Percentiles rank a stretch among this genome's conserved stretches.
Evolutionary conservation across 2,329 filamentous ascomycete species (phyloP).

Genomic region (Monosporascus ibericus): DNA sequence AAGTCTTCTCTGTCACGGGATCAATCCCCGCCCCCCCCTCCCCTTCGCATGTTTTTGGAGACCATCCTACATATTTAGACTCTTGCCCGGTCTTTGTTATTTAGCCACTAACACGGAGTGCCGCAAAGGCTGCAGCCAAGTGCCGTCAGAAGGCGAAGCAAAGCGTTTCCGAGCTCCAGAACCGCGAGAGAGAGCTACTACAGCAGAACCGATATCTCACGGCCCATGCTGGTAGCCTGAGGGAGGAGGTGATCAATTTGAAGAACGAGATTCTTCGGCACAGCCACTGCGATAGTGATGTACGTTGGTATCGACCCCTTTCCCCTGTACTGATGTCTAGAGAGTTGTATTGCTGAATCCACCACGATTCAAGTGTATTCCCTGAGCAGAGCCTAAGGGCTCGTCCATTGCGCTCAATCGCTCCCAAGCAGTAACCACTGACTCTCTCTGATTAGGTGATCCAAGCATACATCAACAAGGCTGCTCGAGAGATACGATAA

Average conservation of each 20-base stretch:
- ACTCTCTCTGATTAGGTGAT: background rate
- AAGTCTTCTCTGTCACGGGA: background rate
- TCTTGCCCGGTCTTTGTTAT: too few relatives aligned
- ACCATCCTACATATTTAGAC: too few relatives aligned
- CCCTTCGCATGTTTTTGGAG: too few relatives aligned
- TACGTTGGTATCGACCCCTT: slow-evolving; percentile 1
- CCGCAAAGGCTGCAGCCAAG: slow-evolving; percentile 5
- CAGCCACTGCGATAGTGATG: slow-evolving; percentile 20
- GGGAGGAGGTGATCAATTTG: slow-evolving; percentile 17
- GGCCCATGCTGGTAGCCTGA: slow-evolving; percentile 12
- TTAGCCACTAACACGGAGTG: background rate
- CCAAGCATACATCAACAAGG: background rate
- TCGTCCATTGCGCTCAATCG: too few relatives aligned
- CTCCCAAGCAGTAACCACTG: background rate
- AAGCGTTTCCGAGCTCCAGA: slow-evolving; percentile 12
- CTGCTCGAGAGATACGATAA: background rate
- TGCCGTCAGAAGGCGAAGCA: slow-evolving; percentile 21
- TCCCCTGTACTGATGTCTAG: background rate
- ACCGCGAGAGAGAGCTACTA: slow-evolving; percentile 14
- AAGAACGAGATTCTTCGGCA: slow-evolving; percentile 21
- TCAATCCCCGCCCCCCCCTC: too few relatives aligned
- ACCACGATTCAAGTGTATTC: too few relatives aligned
- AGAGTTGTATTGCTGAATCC: too few relatives aligned
- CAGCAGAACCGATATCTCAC: slow-evolving; percentile 15
- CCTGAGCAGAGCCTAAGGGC: too few relatives aligned